A percentile compares a stretch with the other conserved stretches of the same genome.
phyloP scores from a whole-genome alignment of 495 filamentous ascomycete genomes.

The Neurospora sp. region DNA sequence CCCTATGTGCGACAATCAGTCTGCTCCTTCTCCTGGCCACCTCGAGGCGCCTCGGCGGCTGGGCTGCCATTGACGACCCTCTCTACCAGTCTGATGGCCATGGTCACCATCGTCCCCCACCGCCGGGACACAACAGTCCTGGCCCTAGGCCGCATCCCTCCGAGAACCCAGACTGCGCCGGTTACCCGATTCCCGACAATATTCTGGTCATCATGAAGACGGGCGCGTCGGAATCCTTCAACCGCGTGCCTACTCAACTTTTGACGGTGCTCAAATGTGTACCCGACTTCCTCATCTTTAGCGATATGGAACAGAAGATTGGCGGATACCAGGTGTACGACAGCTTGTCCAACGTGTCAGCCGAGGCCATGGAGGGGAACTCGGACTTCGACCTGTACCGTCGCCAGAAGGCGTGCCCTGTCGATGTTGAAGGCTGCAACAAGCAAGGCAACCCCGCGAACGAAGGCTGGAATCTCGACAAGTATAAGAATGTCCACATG shows the following conservation, averaged over 20 bases:
- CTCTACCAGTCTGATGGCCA: slow-evolving; percentile 5
- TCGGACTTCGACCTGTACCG: slow-evolving; percentile 48
- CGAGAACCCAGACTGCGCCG: slow-evolving; percentile 18
- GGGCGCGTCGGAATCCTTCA: slow-evolving; percentile 43
- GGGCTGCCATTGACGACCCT: slow-evolving; percentile 15
- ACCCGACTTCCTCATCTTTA: slow-evolving; percentile 47
- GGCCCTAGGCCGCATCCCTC: neutral
- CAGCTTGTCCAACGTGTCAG: slow-evolving; percentile 37
- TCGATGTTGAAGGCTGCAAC: slow-evolving; percentile 33
- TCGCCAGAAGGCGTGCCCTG: slow-evolving; percentile 31
- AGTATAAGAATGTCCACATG: slow-evolving; percentile 39
- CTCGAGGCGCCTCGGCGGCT: slow-evolving; percentile 16
- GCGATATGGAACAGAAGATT: slow-evolving; percentile 44
- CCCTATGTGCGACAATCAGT: slow-evolving; percentile 10
- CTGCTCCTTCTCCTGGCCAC: slow-evolving; percentile 20
- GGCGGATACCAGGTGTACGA: slow-evolving; percentile 41
- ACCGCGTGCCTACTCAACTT: slow-evolving; percentile 45
- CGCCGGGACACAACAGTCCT: neutral
- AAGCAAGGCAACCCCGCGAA: slow-evolving; percentile 17
- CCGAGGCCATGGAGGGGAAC: slow-evolving; percentile 22
- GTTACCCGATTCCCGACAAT: slow-evolving; percentile 27
- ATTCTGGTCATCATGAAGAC: slow-evolving; percentile 47
- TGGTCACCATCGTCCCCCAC: neutral
- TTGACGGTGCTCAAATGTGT: slow-evolving; percentile 42
- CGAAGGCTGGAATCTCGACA: slow-evolving; percentile 41